A percentile compares a stretch with the other conserved stretches of the same genome.
These are phyloP conservation scores for Salix udensis DNA, from an alignment of 345 rosid genomes.

Conservation along the genomic window DNA sequence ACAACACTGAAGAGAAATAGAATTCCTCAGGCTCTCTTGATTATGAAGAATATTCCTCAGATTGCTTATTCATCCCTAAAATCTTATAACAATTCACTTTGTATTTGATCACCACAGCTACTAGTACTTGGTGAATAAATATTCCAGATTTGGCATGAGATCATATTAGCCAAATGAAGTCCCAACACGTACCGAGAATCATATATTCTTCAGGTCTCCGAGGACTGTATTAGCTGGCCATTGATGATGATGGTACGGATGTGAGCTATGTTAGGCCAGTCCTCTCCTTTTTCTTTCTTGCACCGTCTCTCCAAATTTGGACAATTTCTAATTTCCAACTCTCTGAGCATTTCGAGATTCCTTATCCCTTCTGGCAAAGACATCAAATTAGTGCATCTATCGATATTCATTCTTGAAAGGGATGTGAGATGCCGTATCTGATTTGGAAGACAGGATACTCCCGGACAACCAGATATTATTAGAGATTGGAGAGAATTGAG, in stretches of 20 bases:
- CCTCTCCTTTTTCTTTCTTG: not conserved
- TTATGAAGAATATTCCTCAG: too few species aligned
- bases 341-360: not conserved
- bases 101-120: too few species aligned
- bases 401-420: rapidly evolving
- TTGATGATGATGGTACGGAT: slow-evolving; percentile 1
- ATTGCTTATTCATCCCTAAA: too few species aligned
- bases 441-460: not conserved
- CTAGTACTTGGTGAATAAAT: too few species aligned
- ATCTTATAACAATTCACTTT: rapidly evolving
- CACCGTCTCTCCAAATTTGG: not conserved
- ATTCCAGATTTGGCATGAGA: too few species aligned
- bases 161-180: too few species aligned
- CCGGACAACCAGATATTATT: not conserved
- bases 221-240: not conserved
- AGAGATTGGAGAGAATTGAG: not conserved
- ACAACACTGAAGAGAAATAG: too few species aligned
- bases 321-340: not conserved
- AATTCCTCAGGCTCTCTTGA: too few species aligned
- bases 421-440: not conserved
- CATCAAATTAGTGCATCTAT: not conserved
- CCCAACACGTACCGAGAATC: too few species aligned
- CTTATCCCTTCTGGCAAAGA: not conserved
- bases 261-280: not conserved
- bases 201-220: too few species aligned